Evolutionary conservation across 257 asterid species (phyloP), one percentile per base, ranked within the genome.

Genomic region (Paulownia fortunei): DNA sequence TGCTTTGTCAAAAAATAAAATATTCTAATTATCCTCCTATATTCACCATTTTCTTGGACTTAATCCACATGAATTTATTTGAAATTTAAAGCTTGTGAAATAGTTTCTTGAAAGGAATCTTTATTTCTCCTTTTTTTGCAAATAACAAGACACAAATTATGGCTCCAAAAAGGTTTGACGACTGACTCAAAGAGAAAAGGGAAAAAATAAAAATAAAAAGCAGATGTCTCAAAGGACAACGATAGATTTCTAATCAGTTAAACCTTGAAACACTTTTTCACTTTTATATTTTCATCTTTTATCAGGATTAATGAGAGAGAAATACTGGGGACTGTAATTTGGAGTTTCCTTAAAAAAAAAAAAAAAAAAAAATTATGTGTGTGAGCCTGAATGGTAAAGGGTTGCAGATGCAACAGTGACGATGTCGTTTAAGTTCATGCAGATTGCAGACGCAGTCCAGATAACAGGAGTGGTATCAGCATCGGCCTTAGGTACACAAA

Each of bases 361-460:
- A 1, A 30, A 30, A 30, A 1, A 30, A 30, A 30, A 1, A 30
- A 30, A 30, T 30, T n/a, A n/a, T n/a, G n/a, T n/a, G n/a, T n/a
- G n/a, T n/a, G n/a, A n/a, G n/a, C n/a, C 2, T 30, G 36, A 4
- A 30, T 2, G 36, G 36, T 2, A 30, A 30, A 54, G 3, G 61
- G 13, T 4, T 13, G 18, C 68, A 30, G 41, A 49, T 62, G 59
- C 78, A 72, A 44, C 69, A 41, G 56, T 5, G 58, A 63, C 47
- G 11, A 5, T 24, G 78, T 73, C 78, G 69, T 73, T 32, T 73
- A 2, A 23, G 60, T 8, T 58, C 19, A 59, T 59, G 60, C 24
- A 59, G 67, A 70, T 2, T 52, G 21, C 19, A 37, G 37, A 58
- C 65, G 34, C 21, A 0, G 1, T 34, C 15, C 2, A 6, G 7